A percentile compares a stretch with the other conserved stretches of the same genome.
Conservation (phyloP, 140 eudicot species). For the Cichorium intybus region DNA sequence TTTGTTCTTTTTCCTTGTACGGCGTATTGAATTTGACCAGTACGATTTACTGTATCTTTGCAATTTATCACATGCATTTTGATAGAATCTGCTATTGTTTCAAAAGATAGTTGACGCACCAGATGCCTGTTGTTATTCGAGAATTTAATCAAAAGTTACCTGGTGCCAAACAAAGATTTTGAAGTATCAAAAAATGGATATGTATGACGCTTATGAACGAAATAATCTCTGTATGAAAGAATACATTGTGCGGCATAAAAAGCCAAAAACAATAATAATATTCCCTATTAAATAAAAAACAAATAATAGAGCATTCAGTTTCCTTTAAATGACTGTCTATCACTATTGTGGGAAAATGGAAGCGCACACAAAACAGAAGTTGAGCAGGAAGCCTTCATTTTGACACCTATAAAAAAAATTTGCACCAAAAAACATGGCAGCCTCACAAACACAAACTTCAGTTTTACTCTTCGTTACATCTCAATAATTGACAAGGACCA, state of each 20-base stretch:
- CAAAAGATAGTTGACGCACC: too few relatives aligned
- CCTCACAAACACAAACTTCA: conserved; percentile 29
- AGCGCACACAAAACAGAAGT: conserved; percentile 4
- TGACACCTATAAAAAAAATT: conserved; percentile 18
- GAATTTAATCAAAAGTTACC: too few relatives aligned
- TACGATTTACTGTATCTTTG: too few relatives aligned
- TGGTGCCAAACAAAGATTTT: too few relatives aligned
- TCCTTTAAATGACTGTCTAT: conserved; percentile 16
- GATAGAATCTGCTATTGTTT: too few relatives aligned
- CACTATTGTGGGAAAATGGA: conserved; percentile 27
- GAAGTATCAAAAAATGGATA: too few relatives aligned
- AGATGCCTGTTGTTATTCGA: too few relatives aligned
- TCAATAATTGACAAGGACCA: conserved; percentile 9
- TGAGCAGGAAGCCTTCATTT: conserved; percentile 5
- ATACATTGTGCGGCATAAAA: not conserved
- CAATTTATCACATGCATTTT: too few relatives aligned
- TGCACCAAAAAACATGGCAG: conserved; percentile 20
- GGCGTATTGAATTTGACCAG: too few relatives aligned
- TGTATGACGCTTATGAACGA: too few relatives aligned
- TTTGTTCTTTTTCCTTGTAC: too few relatives aligned
- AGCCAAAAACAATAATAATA: not conserved
- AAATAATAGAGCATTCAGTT: not conserved
- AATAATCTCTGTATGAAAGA: too few relatives aligned
- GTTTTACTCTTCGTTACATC: conserved; percentile 25
- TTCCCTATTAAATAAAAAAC: not conserved